Evolutionary conservation across 2,329 filamentous ascomycete genomes (phyloP), one percentile per base, ranked within the genome.

Genomic region (Alternaria ventricosa): DNA sequence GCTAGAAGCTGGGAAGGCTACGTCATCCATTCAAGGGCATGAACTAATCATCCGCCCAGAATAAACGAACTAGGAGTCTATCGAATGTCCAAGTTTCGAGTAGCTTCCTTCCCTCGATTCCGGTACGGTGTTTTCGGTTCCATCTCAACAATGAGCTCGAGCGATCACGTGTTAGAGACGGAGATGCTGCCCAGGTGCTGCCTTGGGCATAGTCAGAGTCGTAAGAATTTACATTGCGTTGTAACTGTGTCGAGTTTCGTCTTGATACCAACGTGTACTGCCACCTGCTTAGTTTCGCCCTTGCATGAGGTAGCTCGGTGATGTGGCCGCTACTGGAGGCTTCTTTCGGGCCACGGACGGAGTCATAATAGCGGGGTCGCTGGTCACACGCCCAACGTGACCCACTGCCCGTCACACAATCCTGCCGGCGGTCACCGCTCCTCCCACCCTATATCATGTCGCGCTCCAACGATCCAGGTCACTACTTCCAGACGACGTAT

Each of bases 401-500:
- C 55, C 55, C 55, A 57, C 49, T n/a, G 47, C 15, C 36, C 36
- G 45, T 45, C 47, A 44, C 27, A 36, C 13, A 23, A 18, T 36
- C 28, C 23, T 33, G 33, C 56, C 54, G 55, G 33, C 30, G 28
- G 54, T 57, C 61, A 57, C 61, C 60, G 63, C 57, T 64, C 63
- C 50, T 68, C 65, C 50, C n/a, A 23, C 50, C 49, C 30, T 67
- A 62, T 68, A 69, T 58, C 65, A 79, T 79, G 78, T 78, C 77
- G 45, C 72, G 70, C 50, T 78, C 78, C 27, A 75, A 87, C 55
- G 88, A 97, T 75, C 87, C 90, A 55, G 90, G 91, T 28, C 89
- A 96, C 76, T 98, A 96, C 84, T 98, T 98, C 77, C 92, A 97
- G 81, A 96, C 94, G 28, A 92, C 94, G 93, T 96, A 82, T 81